Base-by-base conservation (phyloP, 106 monocot genomes). In the Cymbidium sinense region DNA sequence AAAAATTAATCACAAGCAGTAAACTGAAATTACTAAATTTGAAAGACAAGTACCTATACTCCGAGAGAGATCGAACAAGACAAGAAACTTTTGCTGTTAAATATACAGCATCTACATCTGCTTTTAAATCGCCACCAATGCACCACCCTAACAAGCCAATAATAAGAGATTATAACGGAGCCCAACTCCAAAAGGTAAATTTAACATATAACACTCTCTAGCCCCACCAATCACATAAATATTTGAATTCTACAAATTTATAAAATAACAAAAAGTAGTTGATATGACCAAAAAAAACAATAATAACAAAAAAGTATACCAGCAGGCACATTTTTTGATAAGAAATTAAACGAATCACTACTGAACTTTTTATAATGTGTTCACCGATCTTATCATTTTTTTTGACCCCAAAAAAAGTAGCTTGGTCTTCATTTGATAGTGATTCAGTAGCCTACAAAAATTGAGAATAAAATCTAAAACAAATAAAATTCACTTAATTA, bases 61-160 rank as follows among this genome's bases (percentile, higher is more conserved):
- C 79, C 35, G 72, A 7, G 64, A 91, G 90, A 43, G 81, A 88
- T 35, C 50, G 43, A 72, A 91, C 25, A 43, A 91, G 85, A 74
- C 83, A 86, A 20, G 77, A 79, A 76, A 91, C 79, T 83, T 88
- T 91, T n/a, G 85, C 11, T 39, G 90, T 79, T 51, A 91, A 64
- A 72, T 83, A 47, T 4, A 83, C 83, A 64, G 55, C 71, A 74
- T 75, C 64, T n/a, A 77, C 36, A 75, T 79, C 85, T 36, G 81
- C 79, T 72, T 70, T 19, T 1, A 87, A 64, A 77, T 90, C 81
- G 15, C 73, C 61, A 11, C 88, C 88, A 25, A 91, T 83, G 43
- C 13, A 35, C 44, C 70, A 13, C 30, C 31, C 86, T 87, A 35
- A 69, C n/a, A 8, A 28, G 61, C 19, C 15, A 43, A 76, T 37